Base-by-base conservation (phyloP, 768 basidiomycete species). In the Pulveroboletus frians region DNA sequence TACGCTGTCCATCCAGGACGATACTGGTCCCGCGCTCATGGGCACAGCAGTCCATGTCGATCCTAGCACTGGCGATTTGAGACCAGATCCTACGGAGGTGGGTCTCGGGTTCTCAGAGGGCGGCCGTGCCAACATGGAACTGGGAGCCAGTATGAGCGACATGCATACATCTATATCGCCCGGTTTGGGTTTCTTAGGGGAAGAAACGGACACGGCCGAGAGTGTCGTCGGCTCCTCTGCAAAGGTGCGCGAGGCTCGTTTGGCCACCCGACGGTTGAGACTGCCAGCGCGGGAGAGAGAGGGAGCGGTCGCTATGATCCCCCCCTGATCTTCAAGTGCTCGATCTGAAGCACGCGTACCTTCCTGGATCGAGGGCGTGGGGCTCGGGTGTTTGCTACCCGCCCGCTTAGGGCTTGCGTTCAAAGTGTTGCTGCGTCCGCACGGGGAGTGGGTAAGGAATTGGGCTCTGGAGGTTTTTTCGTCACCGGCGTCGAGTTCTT, bases 1-100 rank as follows among this genome's bases (percentile, higher is more conserved):
- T 44, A 85, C 71, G 41, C 57, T 81, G 30, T 76, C 82, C 52
- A 82, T 72, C 80, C 79, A 82, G 6, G 76, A 67, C 17, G 72
- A 61, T 41, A 58, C 49, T 1, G 64, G 55, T 47, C 64, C 61
- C 40, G 70, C 55, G 65, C 56, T 43, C 7, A 26, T 32, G 5
- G 42, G 68, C 14, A 68, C 65, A 15, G 72, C 9, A 21, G 53
- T 15, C 47, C 53, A 2, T 40, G 23, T 14, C 11, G 49, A 20
- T 15, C 21, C 30, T 0, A 13, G 10, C 31, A 14, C 34, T 2
- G 48, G 36, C 0, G 26, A 31, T 15, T 18, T 52, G 14, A 23
- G 23, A 1, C 7, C 23, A 0, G 37, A 4, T 9, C 17, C 23
- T 9, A 15, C 10, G 8, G 43, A 18, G 1, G 14, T 8, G 3